A percentile compares a stretch with the other conserved stretches of the same genome.
Conservation (phyloP, 768 basidiomycete species). For the Hericium rajendrae region DNA sequence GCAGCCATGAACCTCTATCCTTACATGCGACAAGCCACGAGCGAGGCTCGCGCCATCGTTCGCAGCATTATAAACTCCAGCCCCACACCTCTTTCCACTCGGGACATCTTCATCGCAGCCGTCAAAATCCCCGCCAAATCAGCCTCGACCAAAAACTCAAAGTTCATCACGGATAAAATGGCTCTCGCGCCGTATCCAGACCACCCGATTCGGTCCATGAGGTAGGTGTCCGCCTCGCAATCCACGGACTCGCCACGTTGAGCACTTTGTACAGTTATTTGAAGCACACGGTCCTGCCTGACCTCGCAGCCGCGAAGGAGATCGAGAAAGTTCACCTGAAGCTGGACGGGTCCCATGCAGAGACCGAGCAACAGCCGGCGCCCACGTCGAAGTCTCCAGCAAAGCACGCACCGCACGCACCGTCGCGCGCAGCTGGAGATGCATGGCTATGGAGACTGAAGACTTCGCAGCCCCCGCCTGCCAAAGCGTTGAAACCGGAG, state of each 20-base stretch:
- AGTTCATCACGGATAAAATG: no score
- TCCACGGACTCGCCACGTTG: not conserved
- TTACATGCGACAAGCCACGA: not conserved
- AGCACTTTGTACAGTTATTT: constrained; percentile 36
- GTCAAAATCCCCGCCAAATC: constrained; percentile 12
- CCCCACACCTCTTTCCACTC: constrained; percentile 17
- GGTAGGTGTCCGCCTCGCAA: constrained; percentile 23
- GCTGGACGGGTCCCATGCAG: constrained; percentile 20
- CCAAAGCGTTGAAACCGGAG: constrained; percentile 2
- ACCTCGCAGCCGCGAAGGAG: constrained; percentile 31
- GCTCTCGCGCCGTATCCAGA: constrained; percentile 24
- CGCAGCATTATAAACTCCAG: constrained; percentile 13
- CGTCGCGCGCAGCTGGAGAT: constrained; percentile 14
- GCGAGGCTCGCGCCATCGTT: constrained; percentile 17
- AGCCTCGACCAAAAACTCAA: not conserved
- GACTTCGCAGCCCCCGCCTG: not conserved
- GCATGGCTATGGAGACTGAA: constrained; percentile 33
- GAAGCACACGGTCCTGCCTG: constrained; percentile 41
- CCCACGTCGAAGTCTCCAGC: constrained; percentile 12
- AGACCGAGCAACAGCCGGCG: constrained; percentile 15
- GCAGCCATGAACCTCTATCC: not conserved
- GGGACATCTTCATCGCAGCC: constrained; percentile 20
- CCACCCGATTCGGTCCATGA: constrained; percentile 46
- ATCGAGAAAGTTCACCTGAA: constrained; percentile 33
- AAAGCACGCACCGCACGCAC: constrained; percentile 13